Evolutionary conservation across 345 rosid species (phyloP).

Genomic region (Syzygium grande): DNA sequence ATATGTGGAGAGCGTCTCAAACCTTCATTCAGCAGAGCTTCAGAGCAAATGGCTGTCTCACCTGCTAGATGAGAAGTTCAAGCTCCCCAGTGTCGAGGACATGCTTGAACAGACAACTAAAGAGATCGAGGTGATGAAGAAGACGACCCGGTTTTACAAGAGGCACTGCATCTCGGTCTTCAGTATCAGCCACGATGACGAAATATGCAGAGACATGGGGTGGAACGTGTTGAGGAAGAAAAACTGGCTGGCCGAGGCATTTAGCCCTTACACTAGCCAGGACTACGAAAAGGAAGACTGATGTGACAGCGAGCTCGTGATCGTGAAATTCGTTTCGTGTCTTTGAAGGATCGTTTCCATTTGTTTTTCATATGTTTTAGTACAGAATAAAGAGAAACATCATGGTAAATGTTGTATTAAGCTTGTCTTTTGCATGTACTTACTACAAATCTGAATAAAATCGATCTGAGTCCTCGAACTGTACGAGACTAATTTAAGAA

Average conservation of each 20-base stretch:
- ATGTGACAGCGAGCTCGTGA: background rate
- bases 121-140: constrained; percentile 38
- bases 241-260: constrained; percentile 27
- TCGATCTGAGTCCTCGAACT: background rate
- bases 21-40: constrained; percentile 44
- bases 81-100: constrained; percentile 21
- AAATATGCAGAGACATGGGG: constrained; percentile 48
- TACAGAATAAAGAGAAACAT: background rate
- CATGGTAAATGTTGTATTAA: background rate
- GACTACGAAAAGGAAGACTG: constrained; percentile 9
- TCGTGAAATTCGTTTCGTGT: background rate
- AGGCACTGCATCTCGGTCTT: constrained; percentile 42
- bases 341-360: background rate
- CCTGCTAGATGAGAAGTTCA: constrained; percentile 24
- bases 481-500: background rate
- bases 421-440: background rate
- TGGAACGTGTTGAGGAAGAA: constrained; percentile 40
- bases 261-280: constrained; percentile 32
- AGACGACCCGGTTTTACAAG: constrained; percentile 31
- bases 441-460: background rate
- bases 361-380: background rate
- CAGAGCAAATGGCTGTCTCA: constrained; percentile 42
- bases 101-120: constrained; percentile 27
- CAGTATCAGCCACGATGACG: constrained; percentile 34
- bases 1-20: constrained; percentile 40